These are phyloP conservation scores for Saccharomycopsis vini DNA, from an alignment of 805 yeast species.

Conservation along the genomic window DNA sequence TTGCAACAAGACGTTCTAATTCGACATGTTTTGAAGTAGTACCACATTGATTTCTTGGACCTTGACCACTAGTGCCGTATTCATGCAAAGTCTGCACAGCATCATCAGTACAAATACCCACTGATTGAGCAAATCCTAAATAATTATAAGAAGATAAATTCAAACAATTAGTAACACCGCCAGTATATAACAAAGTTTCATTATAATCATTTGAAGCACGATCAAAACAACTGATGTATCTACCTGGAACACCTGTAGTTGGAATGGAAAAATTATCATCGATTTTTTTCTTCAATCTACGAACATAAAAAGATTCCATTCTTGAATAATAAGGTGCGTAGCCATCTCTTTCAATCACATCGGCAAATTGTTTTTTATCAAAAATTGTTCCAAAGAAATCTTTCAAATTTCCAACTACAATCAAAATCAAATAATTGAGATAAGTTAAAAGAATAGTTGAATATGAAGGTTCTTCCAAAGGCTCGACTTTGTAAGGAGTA, in stretches of 20 bases:
- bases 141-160: slow-evolving; percentile 89
- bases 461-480: slow-evolving; percentile 76
- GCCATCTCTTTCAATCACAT: slow-evolving; percentile 72
- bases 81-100: slow-evolving; percentile 55
- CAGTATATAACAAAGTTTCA: slow-evolving; percentile 62
- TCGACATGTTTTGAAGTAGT: slow-evolving; percentile 62
- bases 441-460: slow-evolving; percentile 73
- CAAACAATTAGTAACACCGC: slow-evolving; percentile 66
- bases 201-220: slow-evolving; percentile 62
- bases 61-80: slow-evolving; percentile 72
- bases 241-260: slow-evolving; percentile 96
- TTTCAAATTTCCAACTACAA: slow-evolving; percentile 81
- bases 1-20: slow-evolving; percentile 72
- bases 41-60: slow-evolving; percentile 69
- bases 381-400: slow-evolving; percentile 80
- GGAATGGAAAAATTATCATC: slow-evolving; percentile 95
- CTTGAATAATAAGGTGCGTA: slow-evolving; percentile 94
- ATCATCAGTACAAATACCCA: slow-evolving; percentile 80
- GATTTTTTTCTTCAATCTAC: slow-evolving; percentile 82
- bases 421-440: slow-evolving; percentile 71
- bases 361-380: slow-evolving; percentile 53
- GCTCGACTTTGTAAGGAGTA: slow-evolving; percentile 31
- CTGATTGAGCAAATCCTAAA: slow-evolving; percentile 93
- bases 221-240: slow-evolving; percentile 75
- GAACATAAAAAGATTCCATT: slow-evolving; percentile 86